Conservation (phyloP, 2,329 filamentous ascomycete genomes). For the Microcera coccophila region DNA sequence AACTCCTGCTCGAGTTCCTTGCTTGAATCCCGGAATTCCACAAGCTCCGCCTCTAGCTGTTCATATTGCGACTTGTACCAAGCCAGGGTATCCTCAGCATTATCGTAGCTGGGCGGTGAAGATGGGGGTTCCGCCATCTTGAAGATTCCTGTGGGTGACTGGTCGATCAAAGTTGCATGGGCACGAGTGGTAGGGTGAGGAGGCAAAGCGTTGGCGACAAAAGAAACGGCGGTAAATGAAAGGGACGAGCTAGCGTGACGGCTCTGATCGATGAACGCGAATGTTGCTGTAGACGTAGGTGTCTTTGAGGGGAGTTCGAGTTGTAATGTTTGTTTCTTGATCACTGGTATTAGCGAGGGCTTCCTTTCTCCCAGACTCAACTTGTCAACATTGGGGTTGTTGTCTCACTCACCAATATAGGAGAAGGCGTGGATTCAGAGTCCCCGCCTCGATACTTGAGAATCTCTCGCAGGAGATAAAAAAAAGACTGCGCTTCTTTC, state of each 20-base stretch:
- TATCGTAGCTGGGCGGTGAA: slow-evolving; percentile 58
- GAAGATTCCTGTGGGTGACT: slow-evolving; percentile 9
- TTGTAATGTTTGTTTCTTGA: too few relatives aligned
- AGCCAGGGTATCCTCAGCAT: slow-evolving; percentile 69
- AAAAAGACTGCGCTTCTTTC: too few relatives aligned
- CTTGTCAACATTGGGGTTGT: too few relatives aligned
- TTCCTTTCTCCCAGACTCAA: too few relatives aligned
- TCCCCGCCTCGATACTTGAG: too few relatives aligned
- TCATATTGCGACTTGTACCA: slow-evolving; percentile 98
- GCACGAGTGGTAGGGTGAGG: slow-evolving; percentile 7
- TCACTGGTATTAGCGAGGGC: too few relatives aligned
- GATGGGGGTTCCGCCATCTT: slow-evolving; percentile 55
- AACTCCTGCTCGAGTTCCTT: slow-evolving; percentile 91
- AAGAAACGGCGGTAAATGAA: slow-evolving; percentile 1
- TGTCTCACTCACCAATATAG: neutral
- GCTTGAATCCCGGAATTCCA: slow-evolving; percentile 91
- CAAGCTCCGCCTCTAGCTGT: slow-evolving; percentile 82
- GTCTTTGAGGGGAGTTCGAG: too few relatives aligned
- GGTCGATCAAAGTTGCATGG: slow-evolving; percentile 14
- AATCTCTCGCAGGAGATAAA: too few relatives aligned
- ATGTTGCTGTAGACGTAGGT: too few relatives aligned
- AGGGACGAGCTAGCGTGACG: neutral
- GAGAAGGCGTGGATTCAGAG: neutral
- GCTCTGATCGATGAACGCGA: neutral
- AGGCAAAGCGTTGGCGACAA: slow-evolving; percentile 2